Evolutionary conservation across 2,329 filamentous ascomycete species (phyloP).

Genomic region (Hymenoscyphus salicellus): DNA sequence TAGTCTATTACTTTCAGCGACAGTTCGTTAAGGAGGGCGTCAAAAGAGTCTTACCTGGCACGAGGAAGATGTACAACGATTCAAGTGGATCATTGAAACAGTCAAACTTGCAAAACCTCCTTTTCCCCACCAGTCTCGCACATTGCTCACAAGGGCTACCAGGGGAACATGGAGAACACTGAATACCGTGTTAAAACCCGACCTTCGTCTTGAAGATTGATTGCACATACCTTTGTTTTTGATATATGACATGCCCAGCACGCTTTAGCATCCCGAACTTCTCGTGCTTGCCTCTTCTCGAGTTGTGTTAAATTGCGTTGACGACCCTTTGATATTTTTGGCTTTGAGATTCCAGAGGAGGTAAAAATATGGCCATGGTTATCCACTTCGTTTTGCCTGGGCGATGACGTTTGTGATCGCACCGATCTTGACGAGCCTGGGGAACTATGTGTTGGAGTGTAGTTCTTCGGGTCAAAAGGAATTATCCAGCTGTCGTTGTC

Average conservation of each 20-base stretch:
- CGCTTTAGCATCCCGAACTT: conserved; percentile 34
- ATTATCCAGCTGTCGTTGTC: conserved; percentile 26
- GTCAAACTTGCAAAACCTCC: conserved; percentile 33
- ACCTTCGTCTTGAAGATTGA: neutral
- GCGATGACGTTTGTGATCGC: conserved; percentile 19
- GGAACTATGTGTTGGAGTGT: conserved; percentile 23
- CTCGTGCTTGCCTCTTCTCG: conserved; percentile 33
- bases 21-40: neutral
- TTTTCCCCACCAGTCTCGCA: conserved; percentile 31
- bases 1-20: conserved; percentile 27
- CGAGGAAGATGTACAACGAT: conserved; percentile 29
- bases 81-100: conserved; percentile 37
- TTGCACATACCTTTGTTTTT: conserved; percentile 31
- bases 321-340: conserved; percentile 28
- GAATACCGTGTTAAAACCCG: neutral
- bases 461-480: conserved; percentile 15
- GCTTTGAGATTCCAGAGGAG: conserved; percentile 24
- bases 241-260: conserved; percentile 37
- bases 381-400: conserved; percentile 16
- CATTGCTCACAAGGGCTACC: conserved; percentile 35
- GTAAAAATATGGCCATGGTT: conserved; percentile 31
- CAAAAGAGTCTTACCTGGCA: conserved; percentile 26
- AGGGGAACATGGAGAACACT: conserved; percentile 35
- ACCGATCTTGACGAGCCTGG: conserved; percentile 19
- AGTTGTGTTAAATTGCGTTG: conserved; percentile 29